phyloP scores from a whole-genome alignment of 306 rosid species.

The Elaeagnus macrophylla region DNA sequence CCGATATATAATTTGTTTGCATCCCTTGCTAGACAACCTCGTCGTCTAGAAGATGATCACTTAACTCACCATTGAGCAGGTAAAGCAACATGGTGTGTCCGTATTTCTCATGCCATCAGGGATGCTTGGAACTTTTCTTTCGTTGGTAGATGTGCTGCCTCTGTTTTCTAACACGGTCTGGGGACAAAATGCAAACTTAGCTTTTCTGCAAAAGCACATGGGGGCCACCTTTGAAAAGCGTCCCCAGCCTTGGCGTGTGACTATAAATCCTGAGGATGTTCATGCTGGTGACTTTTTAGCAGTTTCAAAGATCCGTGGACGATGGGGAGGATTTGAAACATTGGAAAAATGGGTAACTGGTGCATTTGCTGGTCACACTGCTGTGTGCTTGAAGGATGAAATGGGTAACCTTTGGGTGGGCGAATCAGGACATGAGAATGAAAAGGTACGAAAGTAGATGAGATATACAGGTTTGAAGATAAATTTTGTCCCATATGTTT shows the following conservation, averaged over 20 bases:
- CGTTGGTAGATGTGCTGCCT: slow-evolving; percentile 79
- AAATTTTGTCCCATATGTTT: not conserved
- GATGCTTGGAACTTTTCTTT: slow-evolving; percentile 85
- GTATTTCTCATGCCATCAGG: slow-evolving; percentile 99
- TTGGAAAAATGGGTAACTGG: slow-evolving; percentile 98
- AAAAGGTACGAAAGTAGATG: slow-evolving; percentile 47
- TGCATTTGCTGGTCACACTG: slow-evolving; percentile 96
- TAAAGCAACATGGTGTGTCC: slow-evolving; percentile 86
- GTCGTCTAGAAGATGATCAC: slow-evolving; percentile 17
- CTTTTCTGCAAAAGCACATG: slow-evolving; percentile 80
- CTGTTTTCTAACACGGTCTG: slow-evolving; percentile 76
- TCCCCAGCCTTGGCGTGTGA: slow-evolving; percentile 58
- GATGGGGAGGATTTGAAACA: slow-evolving; percentile 99
- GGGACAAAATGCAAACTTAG: slow-evolving; percentile 85
- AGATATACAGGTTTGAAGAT: not conserved
- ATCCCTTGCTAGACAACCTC: not conserved
- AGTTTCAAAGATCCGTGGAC: slow-evolving; percentile 91
- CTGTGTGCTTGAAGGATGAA: slow-evolving; percentile 96
- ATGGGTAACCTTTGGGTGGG: slow-evolving; percentile 97
- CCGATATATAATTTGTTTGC: slow-evolving; percentile 12
- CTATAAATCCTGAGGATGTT: slow-evolving; percentile 75
- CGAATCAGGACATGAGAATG: slow-evolving; percentile 98
- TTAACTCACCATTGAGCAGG: slow-evolving; percentile 42
- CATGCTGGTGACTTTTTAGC: slow-evolving; percentile 93
- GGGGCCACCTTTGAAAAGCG: slow-evolving; percentile 83